These are phyloP conservation scores for Neophaeococcomyces mojaviensis DNA, from an alignment of 2,329 filamentous ascomycete species.

Conservation along the genomic window DNA sequence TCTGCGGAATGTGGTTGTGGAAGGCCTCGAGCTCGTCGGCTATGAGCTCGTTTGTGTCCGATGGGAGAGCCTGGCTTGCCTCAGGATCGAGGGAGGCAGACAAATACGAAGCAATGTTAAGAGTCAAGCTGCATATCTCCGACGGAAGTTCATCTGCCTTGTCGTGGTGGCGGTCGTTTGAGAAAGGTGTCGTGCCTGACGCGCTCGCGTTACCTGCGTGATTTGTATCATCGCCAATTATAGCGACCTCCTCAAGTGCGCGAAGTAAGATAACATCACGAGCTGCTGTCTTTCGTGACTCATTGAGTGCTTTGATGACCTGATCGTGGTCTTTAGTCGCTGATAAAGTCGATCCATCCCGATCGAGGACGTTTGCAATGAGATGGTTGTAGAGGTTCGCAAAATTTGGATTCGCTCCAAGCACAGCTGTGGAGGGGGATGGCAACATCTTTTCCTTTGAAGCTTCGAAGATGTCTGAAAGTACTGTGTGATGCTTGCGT, in stretches of 20 bases:
- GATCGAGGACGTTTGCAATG: slow-evolving; percentile 30
- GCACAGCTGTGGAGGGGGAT: slow-evolving; percentile 32
- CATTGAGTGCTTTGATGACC: slow-evolving; percentile 23
- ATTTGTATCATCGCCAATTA: background rate
- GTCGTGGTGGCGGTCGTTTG: background rate
- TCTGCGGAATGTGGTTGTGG: background rate
- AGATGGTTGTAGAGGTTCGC: slow-evolving; percentile 35
- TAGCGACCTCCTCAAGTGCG: slow-evolving; percentile 1
- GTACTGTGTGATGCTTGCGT: no score
- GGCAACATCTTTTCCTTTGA: slow-evolving; percentile 31
- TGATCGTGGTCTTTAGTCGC: slow-evolving; percentile 9
- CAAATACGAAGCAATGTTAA: slow-evolving; percentile 3
- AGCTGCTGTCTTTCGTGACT: slow-evolving; percentile 24
- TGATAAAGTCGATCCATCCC: slow-evolving; percentile 32
- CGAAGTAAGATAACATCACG: slow-evolving; percentile 21
- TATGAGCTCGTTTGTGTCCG: slow-evolving; percentile 4
- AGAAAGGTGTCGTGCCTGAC: background rate
- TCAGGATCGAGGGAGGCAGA: slow-evolving; percentile 2
- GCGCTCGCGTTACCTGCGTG: no score
- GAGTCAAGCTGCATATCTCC: slow-evolving; percentile 5
- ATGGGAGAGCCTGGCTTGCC: background rate
- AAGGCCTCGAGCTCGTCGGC: background rate
- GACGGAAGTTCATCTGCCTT: slow-evolving; percentile 19
- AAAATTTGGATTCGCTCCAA: slow-evolving; percentile 36
- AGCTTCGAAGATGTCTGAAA: no score